Evolutionary conservation across 2,329 filamentous ascomycete genomes (phyloP).

Genomic region (Hypoxylon sp.): DNA sequence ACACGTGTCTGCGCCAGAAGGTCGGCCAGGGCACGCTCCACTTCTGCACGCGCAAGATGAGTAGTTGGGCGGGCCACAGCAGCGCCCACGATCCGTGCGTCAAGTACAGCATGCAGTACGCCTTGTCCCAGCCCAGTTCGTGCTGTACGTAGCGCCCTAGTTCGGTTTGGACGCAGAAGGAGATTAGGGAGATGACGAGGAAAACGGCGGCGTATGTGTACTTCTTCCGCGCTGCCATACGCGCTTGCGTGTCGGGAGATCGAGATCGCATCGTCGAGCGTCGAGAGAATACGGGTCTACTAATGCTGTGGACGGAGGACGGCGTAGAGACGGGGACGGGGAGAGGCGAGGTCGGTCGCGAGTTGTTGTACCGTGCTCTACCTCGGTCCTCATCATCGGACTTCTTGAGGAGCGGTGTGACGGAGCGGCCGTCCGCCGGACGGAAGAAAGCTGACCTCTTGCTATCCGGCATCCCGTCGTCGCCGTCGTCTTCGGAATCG

Average conservation of each 20-base stretch:
- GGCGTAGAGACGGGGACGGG: conserved; percentile 50
- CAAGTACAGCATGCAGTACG: conserved; percentile 99
- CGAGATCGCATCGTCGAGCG: conserved; percentile 80
- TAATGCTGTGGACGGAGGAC: conserved; percentile 51
- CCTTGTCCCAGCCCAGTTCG: conserved; percentile 93
- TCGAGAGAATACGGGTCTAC: conserved; percentile 59
- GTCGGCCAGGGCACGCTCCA: conserved; percentile 81
- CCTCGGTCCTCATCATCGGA: conserved; percentile 46
- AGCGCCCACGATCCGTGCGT: conserved; percentile 95
- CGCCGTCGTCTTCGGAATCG: conserved; percentile 53
- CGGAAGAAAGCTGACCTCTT: conserved; percentile 61
- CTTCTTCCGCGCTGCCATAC: conserved; percentile 78
- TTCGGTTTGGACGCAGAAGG: conserved; percentile 95
- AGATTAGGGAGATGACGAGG: conserved; percentile 82
- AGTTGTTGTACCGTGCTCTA: conserved; percentile 45
- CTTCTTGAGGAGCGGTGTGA: conserved; percentile 57
- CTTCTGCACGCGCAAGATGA: conserved; percentile 83
- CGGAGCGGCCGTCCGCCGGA: conserved; percentile 60
- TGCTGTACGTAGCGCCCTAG: conserved; percentile 95
- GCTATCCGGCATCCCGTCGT: conserved; percentile 54
- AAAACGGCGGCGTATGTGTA: conserved; percentile 91
- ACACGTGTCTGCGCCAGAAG: conserved; percentile 80
- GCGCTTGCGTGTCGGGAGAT: conserved; percentile 75
- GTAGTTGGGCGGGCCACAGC: conserved; percentile 87
- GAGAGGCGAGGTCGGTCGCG: conserved; percentile 47